phyloP scores from a whole-genome alignment of 441 rosid species.

The Gossypium davidsonii region DNA sequence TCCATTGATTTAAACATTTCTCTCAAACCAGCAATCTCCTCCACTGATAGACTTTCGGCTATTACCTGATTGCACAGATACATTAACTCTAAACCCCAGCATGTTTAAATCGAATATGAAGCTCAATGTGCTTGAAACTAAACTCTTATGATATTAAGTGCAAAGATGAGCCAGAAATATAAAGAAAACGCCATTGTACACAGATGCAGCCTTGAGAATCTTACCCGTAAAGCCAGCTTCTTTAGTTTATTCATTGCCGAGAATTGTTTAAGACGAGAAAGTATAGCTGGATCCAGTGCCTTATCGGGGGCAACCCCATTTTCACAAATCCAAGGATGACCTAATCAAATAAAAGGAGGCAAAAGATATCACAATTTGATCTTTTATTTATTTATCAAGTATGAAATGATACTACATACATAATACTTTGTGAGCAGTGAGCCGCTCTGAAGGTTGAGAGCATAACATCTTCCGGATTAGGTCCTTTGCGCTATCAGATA shows the following conservation, averaged over 20 bases:
- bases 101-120: not conserved
- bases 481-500: constrained; percentile 89
- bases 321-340: constrained; percentile 98
- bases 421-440: constrained; percentile 89
- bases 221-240: constrained; percentile 94
- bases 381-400: not conserved
- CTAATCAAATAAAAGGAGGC: constrained; percentile 26
- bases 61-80: constrained; percentile 51
- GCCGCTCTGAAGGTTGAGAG: constrained; percentile 57
- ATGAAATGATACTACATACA: constrained; percentile 43
- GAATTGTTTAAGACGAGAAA: constrained; percentile 92
- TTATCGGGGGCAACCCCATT: constrained; percentile 99
- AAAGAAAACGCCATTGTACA: not conserved
- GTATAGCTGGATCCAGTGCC: constrained; percentile 88
- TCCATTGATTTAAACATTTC: constrained; percentile 96
- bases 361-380: constrained; percentile 1
- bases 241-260: constrained; percentile 97
- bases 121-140: not conserved
- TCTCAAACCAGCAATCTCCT: constrained; percentile 94
- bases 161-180: not conserved
- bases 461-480: constrained; percentile 83
- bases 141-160: not conserved
- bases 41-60: constrained; percentile 98
- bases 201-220: not conserved
- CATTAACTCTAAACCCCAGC: not conserved